Percentiles rank a stretch among this genome's conserved stretches.
Evolutionary conservation across 78 protist genomes (phyloP).

Genomic region (Dictyostelium brefeldianum): DNA sequence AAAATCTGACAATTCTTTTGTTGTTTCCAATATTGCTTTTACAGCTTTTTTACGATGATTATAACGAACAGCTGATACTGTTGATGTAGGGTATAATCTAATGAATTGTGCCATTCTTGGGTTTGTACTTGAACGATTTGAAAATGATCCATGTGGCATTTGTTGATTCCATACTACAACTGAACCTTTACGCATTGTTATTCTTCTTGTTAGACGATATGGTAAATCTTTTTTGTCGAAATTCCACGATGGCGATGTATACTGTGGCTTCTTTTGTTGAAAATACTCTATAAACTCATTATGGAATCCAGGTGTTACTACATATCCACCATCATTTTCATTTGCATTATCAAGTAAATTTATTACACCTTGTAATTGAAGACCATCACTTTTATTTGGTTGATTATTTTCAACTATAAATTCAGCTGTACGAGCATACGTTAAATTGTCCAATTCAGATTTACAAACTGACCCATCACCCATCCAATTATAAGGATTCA

Average conservation of each 20-base stretch:
- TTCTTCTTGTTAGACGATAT: conserved; percentile 32
- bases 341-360: conserved; percentile 34
- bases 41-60: conserved; percentile 11
- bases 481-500: conserved; percentile 73
- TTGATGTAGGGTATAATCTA: conserved; percentile 46
- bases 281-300: conserved; percentile 44
- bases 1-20: not conserved
- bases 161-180: conserved; percentile 69
- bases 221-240: conserved; percentile 28
- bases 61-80: conserved; percentile 2
- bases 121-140: conserved; percentile 5
- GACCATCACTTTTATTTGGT: conserved; percentile 4
- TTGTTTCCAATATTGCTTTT: not conserved
- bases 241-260: conserved; percentile 6
- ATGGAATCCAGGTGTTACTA: conserved; percentile 64
- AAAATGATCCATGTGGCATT: conserved; percentile 68
- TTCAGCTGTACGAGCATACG: conserved; percentile 13
- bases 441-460: conserved; percentile 21
- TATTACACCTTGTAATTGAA: conserved; percentile 43
- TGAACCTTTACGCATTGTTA: conserved; percentile 67
- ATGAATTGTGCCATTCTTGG: conserved; percentile 76
- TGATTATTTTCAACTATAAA: conserved; percentile 70
- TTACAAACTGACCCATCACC: not conserved
- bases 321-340: conserved; percentile 60
- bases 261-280: conserved; percentile 40